Evolutionary conservation across 345 rosid species (phyloP), one percentile per base, ranked within the genome.

Genomic region (Syzygium aqueum): DNA sequence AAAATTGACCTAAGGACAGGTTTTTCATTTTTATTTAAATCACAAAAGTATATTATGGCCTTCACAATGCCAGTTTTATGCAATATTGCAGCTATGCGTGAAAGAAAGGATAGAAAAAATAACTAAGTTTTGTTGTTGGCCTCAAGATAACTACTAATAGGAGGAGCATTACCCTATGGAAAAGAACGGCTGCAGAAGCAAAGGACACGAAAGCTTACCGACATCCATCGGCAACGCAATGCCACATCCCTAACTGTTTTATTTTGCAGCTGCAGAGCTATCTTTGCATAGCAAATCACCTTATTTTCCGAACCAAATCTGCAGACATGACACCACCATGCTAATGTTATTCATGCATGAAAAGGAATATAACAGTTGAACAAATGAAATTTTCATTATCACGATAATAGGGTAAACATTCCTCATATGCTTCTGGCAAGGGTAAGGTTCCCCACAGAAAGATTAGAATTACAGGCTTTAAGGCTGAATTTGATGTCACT

Each of bases 181-280:
- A 73, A 73, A 73, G 80, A 73, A 37, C 21, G 27, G 49, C 49
- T 9, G 27, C 43, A 33, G 49, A 73, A 28, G 86, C 10, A 85
- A 7, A 63, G 63, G 21, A 87, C 15, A 12, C 85, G 53, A 82
- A 56, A 84, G 84, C 91, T 90, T 89, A 95, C 94, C 84, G 91
- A 86, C 92, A 93, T 91, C 98, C 98, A 95, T 88, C 91, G 90
- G 92, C 95, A 91, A 84, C 98, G 98, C 90, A 90, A 59, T 53
- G 98, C 98, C 85, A 97, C 96, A 86, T 97, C 99, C 40, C 99
- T 91, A 25, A 94, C 91, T 22, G 94, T 95, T 88, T 97, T 97
- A 73, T 91, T 85, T 53, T 59, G 86, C 56, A 97, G 90, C 89
- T 82, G 88, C 84, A 87, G 33, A 19, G 98, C 96, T 57, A 97